Conservation (phyloP, 768 basidiomycete species). For the Tylopilus subfusipes region DNA sequence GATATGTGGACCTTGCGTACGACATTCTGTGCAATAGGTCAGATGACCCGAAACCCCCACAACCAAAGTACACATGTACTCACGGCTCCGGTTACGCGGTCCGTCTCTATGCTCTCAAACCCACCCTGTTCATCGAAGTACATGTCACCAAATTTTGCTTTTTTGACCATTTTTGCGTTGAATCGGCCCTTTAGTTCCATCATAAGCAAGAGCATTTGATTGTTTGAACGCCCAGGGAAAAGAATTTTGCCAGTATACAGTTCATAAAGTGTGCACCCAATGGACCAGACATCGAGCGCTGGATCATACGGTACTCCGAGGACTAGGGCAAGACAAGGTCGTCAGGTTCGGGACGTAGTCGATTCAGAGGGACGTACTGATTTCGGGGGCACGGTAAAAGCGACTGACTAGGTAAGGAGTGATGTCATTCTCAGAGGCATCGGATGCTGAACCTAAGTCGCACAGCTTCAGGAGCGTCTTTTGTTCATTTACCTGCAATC, state of each 20-base stretch:
- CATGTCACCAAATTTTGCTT: slow-evolving; percentile 84
- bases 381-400: slow-evolving; percentile 98
- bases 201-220: slow-evolving; percentile 96
- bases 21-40: slow-evolving; percentile 56
- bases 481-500: slow-evolving; percentile 80
- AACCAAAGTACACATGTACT: slow-evolving; percentile 33
- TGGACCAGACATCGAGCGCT: slow-evolving; percentile 92
- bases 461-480: slow-evolving; percentile 93
- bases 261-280: slow-evolving; percentile 96
- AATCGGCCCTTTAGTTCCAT: slow-evolving; percentile 97
- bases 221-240: slow-evolving; percentile 94
- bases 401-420: slow-evolving; percentile 97
- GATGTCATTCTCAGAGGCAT: slow-evolving; percentile 92
- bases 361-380: slow-evolving; percentile 58
- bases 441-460: slow-evolving; percentile 95
- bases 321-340: slow-evolving; percentile 46
- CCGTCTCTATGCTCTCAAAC: slow-evolving; percentile 80
- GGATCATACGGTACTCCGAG: slow-evolving; percentile 94
- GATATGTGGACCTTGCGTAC: slow-evolving; percentile 78
- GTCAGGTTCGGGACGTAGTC: slow-evolving; percentile 13
- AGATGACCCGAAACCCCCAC: slow-evolving; percentile 13
- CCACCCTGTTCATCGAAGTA: slow-evolving; percentile 94
- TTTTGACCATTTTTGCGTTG: slow-evolving; percentile 92
- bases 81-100: slow-evolving; percentile 80
- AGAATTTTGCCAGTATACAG: slow-evolving; percentile 96